phyloP scores from a whole-genome alignment of 140 eudicot genomes.

The Senecio squalidus region DNA sequence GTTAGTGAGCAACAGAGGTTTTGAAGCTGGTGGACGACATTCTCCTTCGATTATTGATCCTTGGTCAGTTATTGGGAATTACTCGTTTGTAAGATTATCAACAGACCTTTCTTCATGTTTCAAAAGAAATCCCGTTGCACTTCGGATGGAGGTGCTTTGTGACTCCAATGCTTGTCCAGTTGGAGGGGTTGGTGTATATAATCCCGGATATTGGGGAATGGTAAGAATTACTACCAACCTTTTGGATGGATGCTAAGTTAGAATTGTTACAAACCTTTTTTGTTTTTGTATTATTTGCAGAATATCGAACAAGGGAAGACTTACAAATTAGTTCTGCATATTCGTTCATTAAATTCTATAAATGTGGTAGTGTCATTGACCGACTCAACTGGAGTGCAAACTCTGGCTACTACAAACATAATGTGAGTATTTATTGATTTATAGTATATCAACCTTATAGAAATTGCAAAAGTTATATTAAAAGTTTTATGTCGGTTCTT shows the following conservation, averaged over 20 bases:
- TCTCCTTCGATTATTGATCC: conserved; percentile 78
- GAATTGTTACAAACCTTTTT: not conserved
- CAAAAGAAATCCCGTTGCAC: conserved; percentile 75
- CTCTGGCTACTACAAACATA: conserved; percentile 51
- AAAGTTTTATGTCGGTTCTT: conserved; percentile 12
- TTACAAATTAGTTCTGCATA: conserved; percentile 62
- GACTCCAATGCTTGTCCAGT: conserved; percentile 57
- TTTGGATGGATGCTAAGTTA: too few relatives aligned
- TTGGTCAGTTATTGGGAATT: conserved; percentile 85
- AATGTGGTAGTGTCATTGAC: conserved; percentile 55
- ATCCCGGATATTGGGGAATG: conserved; percentile 99
- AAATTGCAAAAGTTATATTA: not conserved
- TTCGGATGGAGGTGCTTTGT: conserved; percentile 84
- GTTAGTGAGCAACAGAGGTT: conserved; percentile 87
- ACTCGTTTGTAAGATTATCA: conserved; percentile 39
- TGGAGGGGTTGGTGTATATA: conserved; percentile 92
- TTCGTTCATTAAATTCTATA: conserved; percentile 53
- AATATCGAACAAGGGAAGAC: conserved; percentile 80
- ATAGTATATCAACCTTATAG: not conserved
- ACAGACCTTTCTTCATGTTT: conserved; percentile 86
- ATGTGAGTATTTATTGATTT: conserved; percentile 36
- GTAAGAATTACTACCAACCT: conserved; percentile 39
- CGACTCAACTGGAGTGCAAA: conserved; percentile 53
- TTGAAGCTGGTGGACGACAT: conserved; percentile 88
- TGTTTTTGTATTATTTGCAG: conserved; percentile 35